phyloP scores from a whole-genome alignment of 2,329 filamentous ascomycete species.

The Colletotrichum caudatum region DNA sequence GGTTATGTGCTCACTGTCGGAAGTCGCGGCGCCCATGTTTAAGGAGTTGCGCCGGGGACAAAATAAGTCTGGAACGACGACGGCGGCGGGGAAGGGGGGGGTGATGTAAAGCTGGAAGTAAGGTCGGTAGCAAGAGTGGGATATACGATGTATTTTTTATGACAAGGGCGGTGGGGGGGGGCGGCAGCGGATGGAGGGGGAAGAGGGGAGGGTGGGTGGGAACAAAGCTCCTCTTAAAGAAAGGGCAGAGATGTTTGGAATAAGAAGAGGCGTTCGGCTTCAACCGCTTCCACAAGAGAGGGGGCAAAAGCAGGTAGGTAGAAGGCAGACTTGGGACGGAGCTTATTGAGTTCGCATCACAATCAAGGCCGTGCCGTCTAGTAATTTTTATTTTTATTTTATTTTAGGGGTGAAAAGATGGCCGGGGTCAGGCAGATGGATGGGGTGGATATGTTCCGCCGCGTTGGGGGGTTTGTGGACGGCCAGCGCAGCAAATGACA shows the following conservation, averaged over 20 bases:
- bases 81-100: conserved; percentile 5
- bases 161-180: neutral
- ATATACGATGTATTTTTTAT: conserved; percentile 3
- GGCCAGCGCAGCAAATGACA: conserved; percentile 37
- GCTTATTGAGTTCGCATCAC: conserved; percentile 40
- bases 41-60: conserved; percentile 30
- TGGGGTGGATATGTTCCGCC: conserved; percentile 2
- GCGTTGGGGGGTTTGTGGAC: conserved; percentile 3
- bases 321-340: conserved; percentile 11
- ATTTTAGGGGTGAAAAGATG: conserved; percentile 31
- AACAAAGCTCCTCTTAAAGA: conserved; percentile 9
- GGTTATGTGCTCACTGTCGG: conserved; percentile 34
- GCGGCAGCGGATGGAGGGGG: neutral
- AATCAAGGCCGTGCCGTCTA: conserved; percentile 22
- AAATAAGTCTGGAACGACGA: conserved; percentile 24
- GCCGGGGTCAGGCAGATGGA: conserved; percentile 16
- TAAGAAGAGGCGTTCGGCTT: conserved; percentile 19
- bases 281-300: conserved; percentile 19
- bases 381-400: conserved; percentile 8
- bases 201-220: neutral
- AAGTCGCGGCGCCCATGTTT: conserved; percentile 34
- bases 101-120: conserved; percentile 1
- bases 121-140: conserved; percentile 14
- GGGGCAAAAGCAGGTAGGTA: neutral
- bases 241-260: neutral